Conservation (phyloP, 371 early-diverging fungal genomes). For the Actinomortierella ambigua region DNA sequence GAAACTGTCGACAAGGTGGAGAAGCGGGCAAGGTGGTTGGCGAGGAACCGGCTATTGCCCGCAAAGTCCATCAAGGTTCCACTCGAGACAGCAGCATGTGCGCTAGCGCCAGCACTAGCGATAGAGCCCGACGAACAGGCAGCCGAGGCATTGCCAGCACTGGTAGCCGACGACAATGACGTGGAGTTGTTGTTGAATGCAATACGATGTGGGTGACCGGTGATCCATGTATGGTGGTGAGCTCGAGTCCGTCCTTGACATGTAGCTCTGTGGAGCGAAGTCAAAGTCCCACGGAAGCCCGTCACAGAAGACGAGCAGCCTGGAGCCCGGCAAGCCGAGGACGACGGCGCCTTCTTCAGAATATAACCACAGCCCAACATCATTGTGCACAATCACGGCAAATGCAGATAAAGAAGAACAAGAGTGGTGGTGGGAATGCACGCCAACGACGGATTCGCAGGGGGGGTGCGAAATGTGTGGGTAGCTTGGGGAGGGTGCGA, state of each 20-base stretch:
- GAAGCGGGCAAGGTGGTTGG: constrained; percentile 35
- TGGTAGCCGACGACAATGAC: neutral
- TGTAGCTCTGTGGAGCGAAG: no score
- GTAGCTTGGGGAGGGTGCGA: no score
- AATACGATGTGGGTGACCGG: constrained; percentile 40
- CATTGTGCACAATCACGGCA: no score
- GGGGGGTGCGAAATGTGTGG: no score
- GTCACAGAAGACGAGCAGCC: no score
- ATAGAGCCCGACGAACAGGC: neutral
- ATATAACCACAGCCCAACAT: no score
- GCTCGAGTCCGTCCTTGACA: neutral
- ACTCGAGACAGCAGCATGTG: constrained; percentile 4
- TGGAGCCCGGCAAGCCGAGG: no score
- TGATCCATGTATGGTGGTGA: constrained; percentile 34
- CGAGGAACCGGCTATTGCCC: constrained; percentile 39
- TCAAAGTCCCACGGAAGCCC: no score
- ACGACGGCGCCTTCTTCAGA: no score
- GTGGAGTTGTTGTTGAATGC: constrained; percentile 3
- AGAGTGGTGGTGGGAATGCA: no score
- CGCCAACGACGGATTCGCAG: no score
- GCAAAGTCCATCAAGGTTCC: constrained; percentile 36
- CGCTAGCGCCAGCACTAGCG: neutral
- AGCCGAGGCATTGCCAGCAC: neutral
- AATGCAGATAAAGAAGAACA: no score
- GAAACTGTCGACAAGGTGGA: constrained; percentile 29